These are phyloP conservation scores for Coniferiporia sulphurascens DNA, from an alignment of 1,284 basidiomycete genomes.

Conservation along the genomic window DNA sequence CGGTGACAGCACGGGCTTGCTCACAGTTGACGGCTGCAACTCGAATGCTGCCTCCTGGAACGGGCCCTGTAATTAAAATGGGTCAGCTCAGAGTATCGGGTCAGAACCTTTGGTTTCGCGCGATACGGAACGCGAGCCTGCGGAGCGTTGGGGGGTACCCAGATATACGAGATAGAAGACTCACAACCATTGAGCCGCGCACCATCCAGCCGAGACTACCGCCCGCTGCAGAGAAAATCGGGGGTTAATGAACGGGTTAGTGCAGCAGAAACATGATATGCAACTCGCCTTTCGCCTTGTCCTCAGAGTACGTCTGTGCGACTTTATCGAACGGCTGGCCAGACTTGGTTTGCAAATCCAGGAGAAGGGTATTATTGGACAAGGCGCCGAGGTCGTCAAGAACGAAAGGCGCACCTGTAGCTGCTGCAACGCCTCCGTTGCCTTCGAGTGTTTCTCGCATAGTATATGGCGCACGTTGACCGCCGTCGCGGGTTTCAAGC, in stretches of 20 bases:
- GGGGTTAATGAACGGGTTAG: not conserved
- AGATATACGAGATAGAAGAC: not conserved
- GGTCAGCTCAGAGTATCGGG: not conserved
- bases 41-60: conserved; percentile 84
- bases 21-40: conserved; percentile 57
- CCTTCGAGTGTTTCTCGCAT: conserved; percentile 81
- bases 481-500: conserved; percentile 40
- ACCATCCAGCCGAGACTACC: conserved; percentile 83
- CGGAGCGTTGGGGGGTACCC: no score
- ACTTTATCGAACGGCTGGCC: conserved; percentile 80
- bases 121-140: no score
- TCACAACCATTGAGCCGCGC: conserved; percentile 48
- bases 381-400: no score
- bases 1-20: conserved; percentile 11
- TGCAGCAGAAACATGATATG: not conserved
- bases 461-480: conserved; percentile 82
- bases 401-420: conserved; percentile 48
- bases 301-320: conserved; percentile 81
- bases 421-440: conserved; percentile 69
- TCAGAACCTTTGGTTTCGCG: no score
- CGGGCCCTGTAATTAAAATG: conserved; percentile 38
- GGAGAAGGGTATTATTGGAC: no score
- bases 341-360: not conserved
- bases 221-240: conserved; percentile 46
- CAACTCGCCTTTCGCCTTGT: conserved; percentile 73